Conservation (phyloP, 257 asterid genomes). For the Gynochthodes officinalis region DNA sequence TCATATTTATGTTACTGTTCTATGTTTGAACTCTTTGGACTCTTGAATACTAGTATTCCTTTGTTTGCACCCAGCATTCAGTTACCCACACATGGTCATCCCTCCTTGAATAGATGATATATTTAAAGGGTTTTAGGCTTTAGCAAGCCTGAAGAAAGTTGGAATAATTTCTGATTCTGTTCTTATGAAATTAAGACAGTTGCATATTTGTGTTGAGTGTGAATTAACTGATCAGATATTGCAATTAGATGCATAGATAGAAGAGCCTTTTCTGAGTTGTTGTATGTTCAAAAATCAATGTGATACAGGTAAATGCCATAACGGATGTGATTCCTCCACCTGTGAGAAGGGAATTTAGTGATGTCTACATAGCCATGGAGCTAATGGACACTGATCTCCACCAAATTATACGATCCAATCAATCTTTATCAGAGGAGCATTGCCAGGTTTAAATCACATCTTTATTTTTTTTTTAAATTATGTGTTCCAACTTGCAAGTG, state of each 20-base stretch:
- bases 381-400: conserved; percentile 99
- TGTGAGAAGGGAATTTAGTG: conserved; percentile 68
- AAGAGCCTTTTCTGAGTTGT: not conserved
- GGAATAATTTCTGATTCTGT: not conserved
- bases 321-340: conserved; percentile 98
- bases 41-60: not conserved
- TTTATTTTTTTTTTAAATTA: not conserved
- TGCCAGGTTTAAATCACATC: conserved; percentile 51
- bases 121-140: not conserved
- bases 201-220: not conserved
- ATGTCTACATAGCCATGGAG: conserved; percentile 73
- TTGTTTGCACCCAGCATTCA: not conserved
- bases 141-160: not conserved
- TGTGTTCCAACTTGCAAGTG: conserved; percentile 17
- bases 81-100: too few relatives aligned
- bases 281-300: not conserved
- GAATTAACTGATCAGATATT: not conserved
- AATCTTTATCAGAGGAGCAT: conserved; percentile 88
- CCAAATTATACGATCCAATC: conserved; percentile 94
- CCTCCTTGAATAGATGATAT: not conserved
- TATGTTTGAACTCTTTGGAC: not conserved
- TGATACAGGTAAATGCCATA: conserved; percentile 60
- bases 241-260: not conserved
- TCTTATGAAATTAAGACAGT: too few relatives aligned
- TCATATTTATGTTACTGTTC: too few relatives aligned